A percentile compares a stretch with the other conserved stretches of the same genome.
Evolutionary conservation across 2,329 filamentous ascomycete genomes (phyloP).

Genomic region (Calonectria ilicicola): DNA sequence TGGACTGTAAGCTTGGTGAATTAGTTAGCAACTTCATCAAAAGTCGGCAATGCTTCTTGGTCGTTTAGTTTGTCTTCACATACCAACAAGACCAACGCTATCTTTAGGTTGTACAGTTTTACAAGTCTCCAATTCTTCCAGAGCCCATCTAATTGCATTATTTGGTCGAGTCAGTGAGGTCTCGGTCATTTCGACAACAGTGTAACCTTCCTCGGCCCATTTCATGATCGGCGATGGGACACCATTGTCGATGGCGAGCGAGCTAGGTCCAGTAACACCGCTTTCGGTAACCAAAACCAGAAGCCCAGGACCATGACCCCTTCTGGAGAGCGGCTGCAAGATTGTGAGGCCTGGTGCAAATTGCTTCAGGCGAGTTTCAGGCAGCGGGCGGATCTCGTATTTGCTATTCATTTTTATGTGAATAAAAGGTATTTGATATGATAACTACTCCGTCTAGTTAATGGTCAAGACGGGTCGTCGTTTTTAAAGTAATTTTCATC

Average conservation of each 20-base stretch:
- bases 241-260: slow-evolving; percentile 36
- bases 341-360: slow-evolving; percentile 13
- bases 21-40: not conserved
- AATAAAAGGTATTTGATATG: too few species aligned
- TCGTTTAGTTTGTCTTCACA: not conserved
- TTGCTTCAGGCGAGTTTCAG: slow-evolving; percentile 6
- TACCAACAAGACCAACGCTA: not conserved
- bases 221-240: slow-evolving; percentile 70
- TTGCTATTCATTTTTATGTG: slow-evolving; percentile 12
- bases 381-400: slow-evolving; percentile 9
- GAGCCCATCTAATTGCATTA: slow-evolving; percentile 17
- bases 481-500: not conserved
- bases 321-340: slow-evolving; percentile 13
- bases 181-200: slow-evolving; percentile 66
- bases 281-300: slow-evolving; percentile 41
- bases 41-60: not conserved
- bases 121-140: slow-evolving; percentile 32
- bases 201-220: slow-evolving; percentile 79
- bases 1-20: not conserved
- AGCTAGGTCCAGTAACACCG: slow-evolving; percentile 32
- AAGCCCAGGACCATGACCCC: not conserved
- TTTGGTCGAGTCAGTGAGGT: slow-evolving; percentile 10
- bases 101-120: slow-evolving; percentile 10
- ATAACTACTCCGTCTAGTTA: not conserved
- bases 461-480: not conserved